Conservation (phyloP, 208 protist genomes). For the Trypanosomatidae sp. region DNA sequence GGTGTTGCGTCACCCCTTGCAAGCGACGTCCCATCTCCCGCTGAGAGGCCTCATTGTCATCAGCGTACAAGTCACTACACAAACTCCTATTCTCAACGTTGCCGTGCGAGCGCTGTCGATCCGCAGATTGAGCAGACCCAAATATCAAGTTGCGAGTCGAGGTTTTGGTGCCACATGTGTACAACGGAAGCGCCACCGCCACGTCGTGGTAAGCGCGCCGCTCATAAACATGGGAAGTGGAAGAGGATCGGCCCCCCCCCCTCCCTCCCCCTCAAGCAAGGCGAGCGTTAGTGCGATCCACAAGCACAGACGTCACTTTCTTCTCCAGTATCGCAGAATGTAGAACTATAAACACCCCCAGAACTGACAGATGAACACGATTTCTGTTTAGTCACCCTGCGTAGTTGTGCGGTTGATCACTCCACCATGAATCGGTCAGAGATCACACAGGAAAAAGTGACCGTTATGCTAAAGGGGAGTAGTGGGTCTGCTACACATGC, state of each 20-base stretch:
- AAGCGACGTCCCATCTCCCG: slow-evolving; percentile 5
- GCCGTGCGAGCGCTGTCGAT: not conserved
- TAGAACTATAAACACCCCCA: not conserved
- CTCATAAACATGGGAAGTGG: not conserved
- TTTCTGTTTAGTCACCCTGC: not conserved
- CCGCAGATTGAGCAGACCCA: no score
- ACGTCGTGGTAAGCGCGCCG: slow-evolving; percentile 18
- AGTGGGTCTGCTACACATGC: no score
- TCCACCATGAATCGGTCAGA: not conserved
- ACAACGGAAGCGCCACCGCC: not conserved
- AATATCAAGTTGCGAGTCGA: not conserved
- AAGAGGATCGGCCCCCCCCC: slow-evolving; percentile 9
- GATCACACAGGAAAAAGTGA: not conserved
- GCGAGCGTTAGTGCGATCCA: not conserved
- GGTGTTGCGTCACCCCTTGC: slow-evolving; percentile 1
- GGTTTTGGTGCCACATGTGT: not conserved
- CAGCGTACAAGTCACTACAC: not conserved
- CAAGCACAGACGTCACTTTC: not conserved
- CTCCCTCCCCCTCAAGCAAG: not conserved
- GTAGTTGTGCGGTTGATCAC: not conserved
- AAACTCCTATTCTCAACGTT: not conserved
- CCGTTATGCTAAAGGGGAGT: not conserved
- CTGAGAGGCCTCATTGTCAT: slow-evolving; percentile 8
- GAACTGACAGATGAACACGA: not conserved
- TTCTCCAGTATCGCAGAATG: not conserved